Base-by-base conservation (phyloP, 2,329 filamentous ascomycete species). In the Meredithiella fracta region DNA sequence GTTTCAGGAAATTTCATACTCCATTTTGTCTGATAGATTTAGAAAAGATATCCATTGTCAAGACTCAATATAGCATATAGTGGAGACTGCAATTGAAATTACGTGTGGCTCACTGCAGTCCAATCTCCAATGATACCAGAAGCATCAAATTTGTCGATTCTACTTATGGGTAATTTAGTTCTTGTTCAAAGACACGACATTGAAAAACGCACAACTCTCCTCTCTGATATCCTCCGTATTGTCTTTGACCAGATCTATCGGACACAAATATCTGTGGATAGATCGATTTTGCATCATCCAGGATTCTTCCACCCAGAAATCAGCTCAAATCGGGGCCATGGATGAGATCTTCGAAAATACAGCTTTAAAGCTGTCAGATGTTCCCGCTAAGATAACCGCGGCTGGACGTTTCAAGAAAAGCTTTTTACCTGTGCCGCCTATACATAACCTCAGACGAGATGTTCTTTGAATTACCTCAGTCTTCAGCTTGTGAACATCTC, bases 351-450 rank as follows among this genome's bases (percentile, higher is more conserved):
- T 42, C 17, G 54, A 51, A 11, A 34, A 42, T 9, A 34, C 54
- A 3, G 40, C 51, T 3, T 22, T 52, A 31, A 42, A 40, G 31
- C 53, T 1, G 56, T 58, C 22, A 51, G 51, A 23, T 8, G 31
- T 1, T 58, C 58, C 1, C n/a, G 54, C 0, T 60, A 55, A 55
- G 56, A 60, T 9, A 42, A 31, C 14, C 56, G 59, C 3, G 59
- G 55, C 1, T 60, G 59, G 59, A 60, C 59, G 1, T 60, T 59
- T 31, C 59, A 60, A 37, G 59, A 60, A 52, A 59, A 54, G 0
- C 9, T 60, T 4, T 53, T 60, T 4, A 56, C 59, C 51, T 54
- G 17, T 50, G 59, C 1, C 51, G 59, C n/a, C 25, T 60, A 1
- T 60, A 58, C 37, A 59, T 60, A 20, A 60, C 58, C 4, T 38